Percentiles rank a stretch among this genome's conserved stretches.
These are phyloP conservation scores for Euphorbia corollata DNA, from an alignment of 441 rosid species.

Conservation along the genomic window DNA sequence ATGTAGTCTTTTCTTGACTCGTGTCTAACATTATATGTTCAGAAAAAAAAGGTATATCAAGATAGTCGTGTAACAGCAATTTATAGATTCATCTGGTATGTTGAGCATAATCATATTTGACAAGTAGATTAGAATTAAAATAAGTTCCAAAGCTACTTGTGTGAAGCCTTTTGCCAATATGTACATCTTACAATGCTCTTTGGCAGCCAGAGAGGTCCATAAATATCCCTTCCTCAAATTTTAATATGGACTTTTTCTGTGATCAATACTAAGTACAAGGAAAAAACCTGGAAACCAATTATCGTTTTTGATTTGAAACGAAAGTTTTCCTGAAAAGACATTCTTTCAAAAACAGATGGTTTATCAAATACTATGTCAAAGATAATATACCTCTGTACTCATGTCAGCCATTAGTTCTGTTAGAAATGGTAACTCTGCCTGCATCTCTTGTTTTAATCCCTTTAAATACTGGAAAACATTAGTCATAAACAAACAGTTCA, in stretches of 20 bases:
- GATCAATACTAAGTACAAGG: no score
- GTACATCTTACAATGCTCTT: background rate
- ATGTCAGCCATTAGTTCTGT: constrained; percentile 35
- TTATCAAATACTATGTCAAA: constrained; percentile 8
- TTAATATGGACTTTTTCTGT: no score
- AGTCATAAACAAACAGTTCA: constrained; percentile 3
- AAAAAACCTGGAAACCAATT: no score
- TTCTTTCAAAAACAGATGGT: no score
- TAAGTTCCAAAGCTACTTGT: no score
- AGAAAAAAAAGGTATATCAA: background rate
- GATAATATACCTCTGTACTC: constrained; percentile 37
- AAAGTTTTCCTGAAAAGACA: no score
- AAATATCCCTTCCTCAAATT: background rate
- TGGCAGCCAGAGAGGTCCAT: background rate
- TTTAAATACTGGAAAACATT: constrained; percentile 36
- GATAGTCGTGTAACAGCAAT: background rate
- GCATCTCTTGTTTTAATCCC: constrained; percentile 37
- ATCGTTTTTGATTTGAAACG: no score
- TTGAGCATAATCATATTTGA: constrained; percentile 1
- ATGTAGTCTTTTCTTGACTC: background rate
- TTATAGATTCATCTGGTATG: background rate
- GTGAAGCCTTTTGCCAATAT: background rate
- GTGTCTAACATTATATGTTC: background rate
- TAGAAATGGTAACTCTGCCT: constrained; percentile 38
- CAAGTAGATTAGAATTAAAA: background rate